Percentiles rank a stretch among this genome's conserved stretches.
Evolutionary conservation across 148 eudicot genomes (phyloP).

Genomic region (Chenopodium berlandieri): DNA sequence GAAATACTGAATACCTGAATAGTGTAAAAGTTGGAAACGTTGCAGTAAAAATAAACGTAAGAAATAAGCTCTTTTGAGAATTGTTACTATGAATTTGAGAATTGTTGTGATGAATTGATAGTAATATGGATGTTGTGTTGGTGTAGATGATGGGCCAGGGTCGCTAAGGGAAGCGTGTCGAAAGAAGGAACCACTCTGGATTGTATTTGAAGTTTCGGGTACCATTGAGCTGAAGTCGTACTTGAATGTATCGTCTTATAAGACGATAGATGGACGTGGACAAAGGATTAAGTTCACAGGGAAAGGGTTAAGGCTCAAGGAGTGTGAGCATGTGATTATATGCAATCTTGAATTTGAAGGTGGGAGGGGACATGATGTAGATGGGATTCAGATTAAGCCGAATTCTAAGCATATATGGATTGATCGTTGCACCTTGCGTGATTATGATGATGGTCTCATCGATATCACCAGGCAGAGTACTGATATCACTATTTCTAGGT

Average conservation of each 20-base stretch:
- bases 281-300: conserved; percentile 69
- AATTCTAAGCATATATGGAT: conserved; percentile 92
- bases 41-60: too few relatives aligned
- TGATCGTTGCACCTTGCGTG: conserved; percentile 75
- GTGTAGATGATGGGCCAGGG: conserved; percentile 89
- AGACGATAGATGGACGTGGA: conserved; percentile 94
- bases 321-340: conserved; percentile 85
- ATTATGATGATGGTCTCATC: conserved; percentile 87
- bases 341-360: conserved; percentile 86
- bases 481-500: conserved; percentile 90
- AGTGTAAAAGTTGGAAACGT: too few relatives aligned
- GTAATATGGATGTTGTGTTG: conserved; percentile 7
- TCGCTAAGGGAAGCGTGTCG: conserved; percentile 90
- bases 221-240: conserved; percentile 64
- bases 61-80: not conserved
- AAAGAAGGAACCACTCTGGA: conserved; percentile 82
- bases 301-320: conserved; percentile 82
- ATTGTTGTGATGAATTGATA: not conserved
- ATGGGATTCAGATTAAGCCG: conserved; percentile 93
- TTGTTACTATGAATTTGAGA: not conserved
- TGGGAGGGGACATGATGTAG: conserved; percentile 85
- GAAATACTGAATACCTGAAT: too few relatives aligned
- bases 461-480: conserved; percentile 87
- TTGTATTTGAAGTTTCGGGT: conserved; percentile 85
- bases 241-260: conserved; percentile 70